These are phyloP conservation scores for Ceratobasidium sp. DNA, from an alignment of 1,284 basidiomycete species.

Conservation along the genomic window DNA sequence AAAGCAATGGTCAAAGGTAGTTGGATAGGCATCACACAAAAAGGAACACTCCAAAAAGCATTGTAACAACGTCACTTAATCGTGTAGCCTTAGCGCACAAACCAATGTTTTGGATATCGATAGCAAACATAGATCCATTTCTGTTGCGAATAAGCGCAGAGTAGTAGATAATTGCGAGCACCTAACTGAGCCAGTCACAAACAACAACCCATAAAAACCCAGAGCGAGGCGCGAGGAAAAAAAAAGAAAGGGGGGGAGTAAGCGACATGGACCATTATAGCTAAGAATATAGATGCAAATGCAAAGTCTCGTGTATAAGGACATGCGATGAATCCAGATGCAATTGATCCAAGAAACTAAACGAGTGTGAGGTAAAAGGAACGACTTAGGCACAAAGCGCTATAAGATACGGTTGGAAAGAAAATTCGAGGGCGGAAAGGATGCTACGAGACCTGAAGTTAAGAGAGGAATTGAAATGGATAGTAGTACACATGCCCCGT, in stretches of 20 bases:
- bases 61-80: slow-evolving; percentile 6
- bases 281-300: slow-evolving; percentile 33
- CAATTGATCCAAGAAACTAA: slow-evolving; percentile 41
- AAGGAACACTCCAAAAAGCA: not conserved
- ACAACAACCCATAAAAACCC: slow-evolving; percentile 17
- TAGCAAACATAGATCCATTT: slow-evolving; percentile 24
- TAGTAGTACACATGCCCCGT: slow-evolving; percentile 44
- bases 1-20: slow-evolving; percentile 40
- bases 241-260: slow-evolving; percentile 14
- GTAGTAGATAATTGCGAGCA: slow-evolving; percentile 17
- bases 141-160: slow-evolving; percentile 21
- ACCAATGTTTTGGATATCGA: slow-evolving; percentile 7
- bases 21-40: not conserved
- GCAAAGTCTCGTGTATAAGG: slow-evolving; percentile 43
- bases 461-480: slow-evolving; percentile 8
- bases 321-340: slow-evolving; percentile 27
- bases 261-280: slow-evolving; percentile 36
- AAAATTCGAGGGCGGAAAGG: slow-evolving; percentile 17
- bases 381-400: slow-evolving; percentile 20
- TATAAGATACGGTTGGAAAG: slow-evolving; percentile 41
- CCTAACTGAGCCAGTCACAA: slow-evolving; percentile 17
- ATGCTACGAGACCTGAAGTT: not conserved
- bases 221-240: slow-evolving; percentile 4
- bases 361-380: slow-evolving; percentile 18
- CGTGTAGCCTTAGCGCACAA: slow-evolving; percentile 15